Percentiles rank a stretch among this genome's conserved stretches.
Evolutionary conservation across 1,284 basidiomycete genomes (phyloP).

Genomic region (Cutaneotrichosporon dermatis): DNA sequence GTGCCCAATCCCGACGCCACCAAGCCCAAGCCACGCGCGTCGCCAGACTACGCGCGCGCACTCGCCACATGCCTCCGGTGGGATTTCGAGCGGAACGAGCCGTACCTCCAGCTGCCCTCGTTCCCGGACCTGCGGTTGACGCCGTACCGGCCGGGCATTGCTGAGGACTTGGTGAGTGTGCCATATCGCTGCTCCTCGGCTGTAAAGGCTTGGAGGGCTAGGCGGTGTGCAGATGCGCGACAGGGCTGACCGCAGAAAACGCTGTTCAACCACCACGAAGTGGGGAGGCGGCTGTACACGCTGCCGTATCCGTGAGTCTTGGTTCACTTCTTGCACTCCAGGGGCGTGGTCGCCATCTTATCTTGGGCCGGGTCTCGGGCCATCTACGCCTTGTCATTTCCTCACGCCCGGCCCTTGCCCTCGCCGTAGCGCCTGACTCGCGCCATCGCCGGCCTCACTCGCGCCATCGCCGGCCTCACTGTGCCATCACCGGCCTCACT

Average conservation of each 20-base stretch:
- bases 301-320: slow-evolving; percentile 26
- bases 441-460: too few species aligned
- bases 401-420: too few species aligned
- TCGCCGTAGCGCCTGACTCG: too few species aligned
- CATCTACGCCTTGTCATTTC: too few species aligned
- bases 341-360: too few species aligned
- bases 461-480: too few species aligned
- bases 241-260: slow-evolving; percentile 12
- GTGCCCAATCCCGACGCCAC: background rate
- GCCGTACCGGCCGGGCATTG: slow-evolving; percentile 21
- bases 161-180: slow-evolving; percentile 16
- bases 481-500: too few species aligned
- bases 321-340: too few species aligned
- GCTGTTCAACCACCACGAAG: slow-evolving; percentile 23
- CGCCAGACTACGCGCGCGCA: slow-evolving; percentile 3
- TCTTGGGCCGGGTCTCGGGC: too few species aligned
- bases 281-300: slow-evolving; percentile 20
- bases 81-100: slow-evolving; percentile 22
- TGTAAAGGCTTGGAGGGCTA: background rate
- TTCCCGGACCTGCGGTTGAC: slow-evolving; percentile 22
- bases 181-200: background rate
- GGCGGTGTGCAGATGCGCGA: too few species aligned
- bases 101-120: slow-evolving; percentile 27
- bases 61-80: slow-evolving; percentile 16
- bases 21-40: background rate